Evolutionary conservation across 2,329 filamentous ascomycete genomes (phyloP).

Genomic region (Cercospora nicotianae): DNA sequence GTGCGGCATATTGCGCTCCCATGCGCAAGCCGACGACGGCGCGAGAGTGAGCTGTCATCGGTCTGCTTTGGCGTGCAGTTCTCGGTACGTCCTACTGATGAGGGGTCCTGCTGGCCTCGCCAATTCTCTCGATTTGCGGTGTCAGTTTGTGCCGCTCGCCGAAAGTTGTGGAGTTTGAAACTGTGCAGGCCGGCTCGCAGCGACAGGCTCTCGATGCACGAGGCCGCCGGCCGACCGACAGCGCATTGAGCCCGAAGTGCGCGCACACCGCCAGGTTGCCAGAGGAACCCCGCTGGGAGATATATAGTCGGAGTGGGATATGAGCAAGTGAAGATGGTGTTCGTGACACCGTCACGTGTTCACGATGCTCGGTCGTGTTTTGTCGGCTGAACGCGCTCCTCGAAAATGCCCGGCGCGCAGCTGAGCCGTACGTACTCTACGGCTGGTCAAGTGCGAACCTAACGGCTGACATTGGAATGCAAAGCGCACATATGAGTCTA

Average conservation of each 20-base stretch:
- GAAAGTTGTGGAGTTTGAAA: conserved; percentile 18
- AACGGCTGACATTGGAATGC: neutral
- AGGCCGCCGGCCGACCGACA: conserved; percentile 12
- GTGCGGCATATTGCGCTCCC: neutral
- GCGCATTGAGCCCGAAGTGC: conserved; percentile 1
- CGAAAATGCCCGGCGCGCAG: neutral
- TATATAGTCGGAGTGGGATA: neutral
- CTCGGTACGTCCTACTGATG: conserved; percentile 10
- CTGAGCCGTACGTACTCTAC: neutral
- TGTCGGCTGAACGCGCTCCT: neutral
- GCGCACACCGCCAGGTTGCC: conserved; percentile 11
- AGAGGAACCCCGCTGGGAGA: neutral
- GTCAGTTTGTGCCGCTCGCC: conserved; percentile 13
- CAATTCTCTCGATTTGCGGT: conserved; percentile 12
- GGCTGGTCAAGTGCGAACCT: neutral
- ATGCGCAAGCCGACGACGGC: conserved; percentile 10
- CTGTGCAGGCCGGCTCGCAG: conserved; percentile 8
- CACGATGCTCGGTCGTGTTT: neutral
- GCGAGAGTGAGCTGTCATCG: conserved; percentile 10
- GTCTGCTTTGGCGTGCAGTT: conserved; percentile 7
- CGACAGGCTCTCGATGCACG: conserved; percentile 12
- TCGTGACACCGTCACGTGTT: too few relatives aligned
- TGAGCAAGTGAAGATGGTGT: neutral
- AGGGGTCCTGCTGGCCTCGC: conserved; percentile 9
- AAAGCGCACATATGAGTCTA: neutral